Conservation (phyloP, 73 alveolate genomes). For the Stentor coeruleus region DNA sequence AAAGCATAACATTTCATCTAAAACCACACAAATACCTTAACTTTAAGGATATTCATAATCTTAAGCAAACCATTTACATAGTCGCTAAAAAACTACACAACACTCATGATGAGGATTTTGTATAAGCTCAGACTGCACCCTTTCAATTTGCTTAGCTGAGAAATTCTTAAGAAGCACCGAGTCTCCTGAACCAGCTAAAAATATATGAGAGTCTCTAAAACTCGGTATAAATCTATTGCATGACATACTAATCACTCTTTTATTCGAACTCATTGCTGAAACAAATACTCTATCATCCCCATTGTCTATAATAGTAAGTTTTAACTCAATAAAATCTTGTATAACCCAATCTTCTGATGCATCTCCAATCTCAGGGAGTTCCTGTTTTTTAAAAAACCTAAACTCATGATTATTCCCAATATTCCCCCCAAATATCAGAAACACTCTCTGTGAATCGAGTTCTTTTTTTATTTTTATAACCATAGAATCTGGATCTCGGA, state of each 20-base stretch:
- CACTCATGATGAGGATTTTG: no score
- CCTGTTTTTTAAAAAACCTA: constrained; percentile 19
- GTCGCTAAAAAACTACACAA: no score
- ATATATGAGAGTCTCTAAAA: not conserved
- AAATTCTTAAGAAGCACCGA: not conserved
- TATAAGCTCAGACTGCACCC: not conserved
- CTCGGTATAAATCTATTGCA: not conserved
- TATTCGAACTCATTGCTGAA: not conserved
- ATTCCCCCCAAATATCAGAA: constrained; percentile 17
- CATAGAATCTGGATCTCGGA: not conserved
- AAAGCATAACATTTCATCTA: no score
- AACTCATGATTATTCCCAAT: constrained; percentile 9
- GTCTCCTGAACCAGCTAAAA: not conserved
- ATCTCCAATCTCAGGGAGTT: not conserved
- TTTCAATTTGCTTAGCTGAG: not conserved
- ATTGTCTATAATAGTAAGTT: not conserved
- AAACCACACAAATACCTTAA: no score
- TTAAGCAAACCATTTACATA: no score
- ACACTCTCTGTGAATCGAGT: constrained; percentile 13
- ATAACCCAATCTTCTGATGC: not conserved
- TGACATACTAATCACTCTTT: not conserved
- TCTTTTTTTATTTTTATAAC: constrained; percentile 21
- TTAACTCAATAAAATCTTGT: not conserved
- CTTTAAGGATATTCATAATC: no score
- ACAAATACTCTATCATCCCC: constrained; percentile 21